phyloP scores from a whole-genome alignment of 164 flowering plant genomes.

The Chimonanthus praecox region DNA sequence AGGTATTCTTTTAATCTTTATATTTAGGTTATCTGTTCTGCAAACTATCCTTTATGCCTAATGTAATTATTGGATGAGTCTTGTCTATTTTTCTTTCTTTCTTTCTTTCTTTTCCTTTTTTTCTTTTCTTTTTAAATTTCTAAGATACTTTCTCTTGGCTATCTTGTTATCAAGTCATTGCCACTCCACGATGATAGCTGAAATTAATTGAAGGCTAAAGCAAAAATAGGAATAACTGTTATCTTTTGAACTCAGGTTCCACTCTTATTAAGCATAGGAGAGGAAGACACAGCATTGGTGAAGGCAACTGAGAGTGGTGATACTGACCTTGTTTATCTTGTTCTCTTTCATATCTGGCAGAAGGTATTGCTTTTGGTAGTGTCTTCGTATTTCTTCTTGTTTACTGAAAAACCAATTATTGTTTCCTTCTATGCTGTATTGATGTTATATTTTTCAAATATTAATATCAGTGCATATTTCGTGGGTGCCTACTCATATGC shows the following conservation, averaged over 20 bases:
- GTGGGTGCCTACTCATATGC: slow-evolving; percentile 15
- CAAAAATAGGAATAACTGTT: not conserved
- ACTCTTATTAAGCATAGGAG: slow-evolving; percentile 87
- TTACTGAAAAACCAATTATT: not conserved
- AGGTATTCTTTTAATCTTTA: slow-evolving; percentile 36
- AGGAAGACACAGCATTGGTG: slow-evolving; percentile 80
- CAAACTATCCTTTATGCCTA: not conserved
- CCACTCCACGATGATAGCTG: not conserved
- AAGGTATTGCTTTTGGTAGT: slow-evolving; percentile 45
- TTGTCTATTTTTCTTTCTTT: not conserved
- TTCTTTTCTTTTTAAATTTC: no score
- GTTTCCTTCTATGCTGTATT: not conserved
- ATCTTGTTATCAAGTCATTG: not conserved
- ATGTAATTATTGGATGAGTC: not conserved
- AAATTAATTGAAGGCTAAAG: slow-evolving; percentile 1
- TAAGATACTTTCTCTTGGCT: not conserved
- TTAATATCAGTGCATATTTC: not conserved
- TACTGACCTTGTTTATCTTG: slow-evolving; percentile 96
- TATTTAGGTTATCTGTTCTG: not conserved
- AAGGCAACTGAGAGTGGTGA: slow-evolving; percentile 98
- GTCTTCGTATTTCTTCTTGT: not conserved
- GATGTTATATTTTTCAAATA: slow-evolving; percentile 1
- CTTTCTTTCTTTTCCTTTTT: not conserved
- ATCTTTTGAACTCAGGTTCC: slow-evolving; percentile 62
- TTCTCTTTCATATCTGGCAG: slow-evolving; percentile 86